Conservation (phyloP, 2,329 filamentous ascomycete genomes). For the Pseudocercospora eumusae region DNA sequence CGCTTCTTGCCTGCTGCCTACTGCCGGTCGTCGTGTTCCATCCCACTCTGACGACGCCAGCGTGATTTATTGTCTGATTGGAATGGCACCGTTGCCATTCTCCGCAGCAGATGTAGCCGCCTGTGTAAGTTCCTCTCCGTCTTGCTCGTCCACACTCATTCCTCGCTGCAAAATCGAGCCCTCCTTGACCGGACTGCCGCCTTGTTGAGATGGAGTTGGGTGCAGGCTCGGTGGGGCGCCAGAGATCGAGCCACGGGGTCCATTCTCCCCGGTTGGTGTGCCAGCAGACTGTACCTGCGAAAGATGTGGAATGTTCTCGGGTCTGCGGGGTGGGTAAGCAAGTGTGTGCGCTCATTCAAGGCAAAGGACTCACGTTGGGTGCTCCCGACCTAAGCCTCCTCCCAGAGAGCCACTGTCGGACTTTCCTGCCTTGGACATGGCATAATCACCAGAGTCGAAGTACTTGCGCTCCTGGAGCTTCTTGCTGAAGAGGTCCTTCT, state of each 20-base stretch:
- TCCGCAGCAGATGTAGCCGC: constrained; percentile 3
- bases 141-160: constrained; percentile 67
- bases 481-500: constrained; percentile 95
- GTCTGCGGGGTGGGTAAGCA: constrained; percentile 28
- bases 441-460: constrained; percentile 94
- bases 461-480: constrained; percentile 99
- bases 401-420: constrained; percentile 76
- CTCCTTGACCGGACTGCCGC: constrained; percentile 86
- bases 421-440: constrained; percentile 94
- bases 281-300: constrained; percentile 32
- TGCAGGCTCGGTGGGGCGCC: constrained; percentile 33
- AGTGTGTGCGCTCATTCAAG: neutral
- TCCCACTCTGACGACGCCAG: neutral
- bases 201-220: constrained; percentile 50
- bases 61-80: neutral
- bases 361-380: constrained; percentile 66
- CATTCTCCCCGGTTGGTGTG: constrained; percentile 24
- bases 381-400: constrained; percentile 89
- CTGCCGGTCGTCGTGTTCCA: neutral
- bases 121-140: constrained; percentile 34
- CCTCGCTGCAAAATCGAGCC: constrained; percentile 82
- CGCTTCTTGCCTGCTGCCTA: neutral
- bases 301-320: constrained; percentile 44
- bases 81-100: constrained; percentile 2
- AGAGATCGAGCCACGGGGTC: constrained; percentile 30